Evolutionary conservation across 306 rosid genomes (phyloP).

Genomic region (Vicia faba): DNA sequence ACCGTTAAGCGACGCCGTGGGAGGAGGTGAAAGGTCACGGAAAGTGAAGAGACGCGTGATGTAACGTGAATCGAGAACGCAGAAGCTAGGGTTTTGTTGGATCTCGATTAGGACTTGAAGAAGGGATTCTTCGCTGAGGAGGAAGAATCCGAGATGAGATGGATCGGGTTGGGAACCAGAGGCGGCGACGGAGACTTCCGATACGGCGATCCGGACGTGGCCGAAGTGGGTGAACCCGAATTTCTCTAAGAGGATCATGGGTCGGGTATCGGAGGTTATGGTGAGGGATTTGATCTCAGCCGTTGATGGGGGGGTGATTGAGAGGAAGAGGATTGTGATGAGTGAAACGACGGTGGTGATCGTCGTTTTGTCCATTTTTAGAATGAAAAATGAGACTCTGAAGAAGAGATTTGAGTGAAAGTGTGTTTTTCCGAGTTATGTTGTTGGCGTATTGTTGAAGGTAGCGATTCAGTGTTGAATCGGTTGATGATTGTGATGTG

Average conservation of each 20-base stretch:
- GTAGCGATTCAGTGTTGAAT: not conserved
- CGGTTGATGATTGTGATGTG: not conserved
- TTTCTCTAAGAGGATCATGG: conserved; percentile 83
- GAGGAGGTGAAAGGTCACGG: conserved; percentile 79
- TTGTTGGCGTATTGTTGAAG: conserved; percentile 30
- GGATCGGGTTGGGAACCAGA: conserved; percentile 33
- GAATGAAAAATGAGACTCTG: not conserved
- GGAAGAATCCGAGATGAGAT: conserved; percentile 79
- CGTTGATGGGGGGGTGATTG: conserved; percentile 37
- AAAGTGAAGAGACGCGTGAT: conserved; percentile 57
- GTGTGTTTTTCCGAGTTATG: not conserved
- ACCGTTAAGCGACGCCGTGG: conserved; percentile 46
- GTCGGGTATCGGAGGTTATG: conserved; percentile 63
- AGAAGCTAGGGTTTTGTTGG: conserved; percentile 68
- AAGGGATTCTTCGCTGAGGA: conserved; percentile 75
- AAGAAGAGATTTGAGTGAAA: not conserved
- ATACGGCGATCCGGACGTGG: conserved; percentile 57
- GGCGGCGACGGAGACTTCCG: conserved; percentile 51
- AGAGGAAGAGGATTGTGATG: conserved; percentile 33
- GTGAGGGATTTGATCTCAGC: conserved; percentile 82
- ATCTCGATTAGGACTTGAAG: conserved; percentile 84
- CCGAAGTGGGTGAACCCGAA: conserved; percentile 90
- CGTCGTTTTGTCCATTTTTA: conserved; percentile 51
- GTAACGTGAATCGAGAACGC: conserved; percentile 71
- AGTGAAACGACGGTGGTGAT: conserved; percentile 39